Evolutionary conservation across 2,329 filamentous ascomycete genomes (phyloP), one percentile per base, ranked within the genome.

Genomic region (Colletotrichum phormii): DNA sequence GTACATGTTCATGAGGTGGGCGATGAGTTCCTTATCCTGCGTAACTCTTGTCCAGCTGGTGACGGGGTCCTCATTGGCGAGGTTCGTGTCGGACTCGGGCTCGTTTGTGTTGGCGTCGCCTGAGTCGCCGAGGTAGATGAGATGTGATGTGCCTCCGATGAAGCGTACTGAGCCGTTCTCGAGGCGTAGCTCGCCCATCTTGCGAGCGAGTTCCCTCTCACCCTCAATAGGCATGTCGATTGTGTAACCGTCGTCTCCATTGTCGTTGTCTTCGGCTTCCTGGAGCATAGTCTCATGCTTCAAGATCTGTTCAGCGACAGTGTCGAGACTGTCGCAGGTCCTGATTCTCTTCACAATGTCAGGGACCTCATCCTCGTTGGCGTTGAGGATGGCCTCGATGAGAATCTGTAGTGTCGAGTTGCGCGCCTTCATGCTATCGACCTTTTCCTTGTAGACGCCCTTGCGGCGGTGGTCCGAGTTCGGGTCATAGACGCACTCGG

Each of bases 381-480:
- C 95, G 81, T 98, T 98, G 63, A 98, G 87, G 63, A 99, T 95
- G 60, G 96, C 95, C 79, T 98, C 94, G 74, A 98, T 91, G 49
- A 98, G 86, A n/a, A 95, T 95, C 81, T 98, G 94, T 67, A 98
- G 86, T 1, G 96, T 98, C 46, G 94, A 94, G 78, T 92, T 95
- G 75, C 91, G 91, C 26, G 95, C 95, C 84, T 97, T 97, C 81
- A 96, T 89, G 79, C 90, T 94, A 81, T 98, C 95, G 29, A 93
- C 91, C 82, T 98, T 97, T 83, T 98, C 95, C 79, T 96, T 95
- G 82, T 98, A 98, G 61, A 98, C 97, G 73, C 97, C 97, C 82
- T 98, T 98, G 63, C 97, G 92, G 62, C 97, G 93, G 81, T 98
- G 95, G 81, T 99, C 97, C 71, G 95, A 98, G 80, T 95, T 97